Conservation (phyloP, 495 filamentous ascomycete genomes). For the Xylaria grammica region DNA sequence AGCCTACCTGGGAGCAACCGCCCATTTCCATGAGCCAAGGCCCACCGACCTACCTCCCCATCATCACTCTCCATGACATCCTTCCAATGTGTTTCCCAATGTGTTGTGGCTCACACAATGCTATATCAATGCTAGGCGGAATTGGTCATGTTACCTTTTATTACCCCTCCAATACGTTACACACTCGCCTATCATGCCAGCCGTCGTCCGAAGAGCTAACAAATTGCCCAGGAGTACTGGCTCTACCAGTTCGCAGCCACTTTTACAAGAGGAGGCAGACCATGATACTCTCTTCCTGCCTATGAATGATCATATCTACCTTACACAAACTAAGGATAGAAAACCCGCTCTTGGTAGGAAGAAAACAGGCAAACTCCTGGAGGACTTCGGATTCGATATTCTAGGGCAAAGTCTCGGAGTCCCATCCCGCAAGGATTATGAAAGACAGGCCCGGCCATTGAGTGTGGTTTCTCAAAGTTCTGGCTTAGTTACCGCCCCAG, state of each 20-base stretch:
- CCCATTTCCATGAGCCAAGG: not conserved
- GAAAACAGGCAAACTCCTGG: slow-evolving; percentile 22
- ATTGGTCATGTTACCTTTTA: no score
- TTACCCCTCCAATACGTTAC: no score
- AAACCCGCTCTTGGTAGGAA: slow-evolving; percentile 31
- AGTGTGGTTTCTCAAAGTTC: slow-evolving; percentile 20
- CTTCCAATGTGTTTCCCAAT: not conserved
- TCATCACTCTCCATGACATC: not conserved
- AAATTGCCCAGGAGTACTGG: slow-evolving; percentile 21
- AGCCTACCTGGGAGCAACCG: no score
- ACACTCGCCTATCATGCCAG: not conserved
- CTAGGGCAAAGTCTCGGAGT: slow-evolving; percentile 25
- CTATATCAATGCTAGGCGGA: no score
- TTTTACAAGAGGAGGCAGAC: slow-evolving; percentile 3
- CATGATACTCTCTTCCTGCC: slow-evolving; percentile 21
- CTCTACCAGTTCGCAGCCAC: not conserved
- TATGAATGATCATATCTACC: slow-evolving; percentile 22
- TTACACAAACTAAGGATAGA: slow-evolving; percentile 28
- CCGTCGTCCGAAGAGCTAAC: slow-evolving; percentile 13
- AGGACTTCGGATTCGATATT: slow-evolving; percentile 27
- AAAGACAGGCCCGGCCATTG: slow-evolving; percentile 4
- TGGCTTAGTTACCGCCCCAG: slow-evolving; percentile 17
- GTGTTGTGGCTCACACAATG: not conserved
- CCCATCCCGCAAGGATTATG: slow-evolving; percentile 28
- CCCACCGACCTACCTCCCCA: not conserved